phyloP scores from a whole-genome alignment of 2,329 filamentous ascomycete genomes.

The Aspergillus nomiae region DNA sequence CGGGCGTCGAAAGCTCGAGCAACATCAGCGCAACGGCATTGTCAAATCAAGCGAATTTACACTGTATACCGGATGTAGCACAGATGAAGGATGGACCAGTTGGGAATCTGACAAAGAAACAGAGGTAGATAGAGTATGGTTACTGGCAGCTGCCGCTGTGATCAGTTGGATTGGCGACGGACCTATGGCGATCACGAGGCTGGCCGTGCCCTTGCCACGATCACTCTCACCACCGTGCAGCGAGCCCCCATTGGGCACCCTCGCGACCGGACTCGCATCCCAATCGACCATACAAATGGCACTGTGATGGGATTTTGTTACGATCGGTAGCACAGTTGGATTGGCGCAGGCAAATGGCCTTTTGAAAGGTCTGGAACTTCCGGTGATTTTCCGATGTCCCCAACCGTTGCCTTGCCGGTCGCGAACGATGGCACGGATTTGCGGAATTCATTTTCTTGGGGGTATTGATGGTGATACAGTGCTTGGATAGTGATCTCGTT shows the following conservation, averaged over 20 bases:
- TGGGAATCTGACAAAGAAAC: not conserved
- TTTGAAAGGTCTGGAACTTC: not conserved
- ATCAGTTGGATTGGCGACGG: not conserved
- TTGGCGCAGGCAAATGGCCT: not conserved
- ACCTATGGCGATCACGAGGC: conserved; percentile 18
- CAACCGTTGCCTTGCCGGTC: not conserved
- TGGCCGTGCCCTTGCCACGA: conserved; percentile 10
- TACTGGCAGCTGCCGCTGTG: not conserved
- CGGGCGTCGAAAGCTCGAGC: not conserved
- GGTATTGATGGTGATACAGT: not conserved
- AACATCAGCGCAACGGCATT: not conserved
- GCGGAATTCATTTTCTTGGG: not conserved
- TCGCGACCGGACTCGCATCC: not conserved
- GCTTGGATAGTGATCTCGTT: not conserved
- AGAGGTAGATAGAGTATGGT: not conserved
- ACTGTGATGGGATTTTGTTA: not conserved
- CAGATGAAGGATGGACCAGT: not conserved
- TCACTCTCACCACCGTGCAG: conserved; percentile 11
- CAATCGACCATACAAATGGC: not conserved
- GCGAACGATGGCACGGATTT: not conserved
- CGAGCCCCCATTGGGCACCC: conserved; percentile 14
- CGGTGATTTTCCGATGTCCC: not conserved
- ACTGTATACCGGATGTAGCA: not conserved
- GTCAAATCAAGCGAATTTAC: not conserved
- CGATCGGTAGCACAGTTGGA: not conserved